These are phyloP conservation scores for Stentor coeruleus DNA, from an alignment of 73 alveolate species.

Conservation along the genomic window DNA sequence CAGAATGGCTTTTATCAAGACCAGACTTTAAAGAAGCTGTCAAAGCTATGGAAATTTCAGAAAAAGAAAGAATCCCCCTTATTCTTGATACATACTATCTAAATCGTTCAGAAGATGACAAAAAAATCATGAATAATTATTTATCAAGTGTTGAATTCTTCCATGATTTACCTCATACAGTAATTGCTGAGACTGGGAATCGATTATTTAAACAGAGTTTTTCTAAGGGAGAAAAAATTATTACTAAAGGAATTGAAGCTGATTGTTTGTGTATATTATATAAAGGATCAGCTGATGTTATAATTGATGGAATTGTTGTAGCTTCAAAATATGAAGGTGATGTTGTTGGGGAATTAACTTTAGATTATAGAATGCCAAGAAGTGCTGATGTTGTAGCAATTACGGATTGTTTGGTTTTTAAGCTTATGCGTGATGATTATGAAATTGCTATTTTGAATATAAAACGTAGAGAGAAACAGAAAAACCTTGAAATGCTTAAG, in stretches of 20 bases:
- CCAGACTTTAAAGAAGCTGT: not conserved
- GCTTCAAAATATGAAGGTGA: not conserved
- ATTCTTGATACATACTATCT: not conserved
- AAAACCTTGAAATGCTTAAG: not conserved
- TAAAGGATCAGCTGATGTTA: not conserved
- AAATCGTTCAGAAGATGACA: not conserved
- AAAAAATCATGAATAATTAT: too few relatives aligned
- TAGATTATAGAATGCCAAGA: not conserved
- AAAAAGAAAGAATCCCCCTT: not conserved
- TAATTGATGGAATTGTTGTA: not conserved
- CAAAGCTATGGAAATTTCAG: not conserved
- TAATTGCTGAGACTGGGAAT: not conserved
- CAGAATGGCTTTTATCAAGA: not conserved
- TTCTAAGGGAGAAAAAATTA: not conserved
- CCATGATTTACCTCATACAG: not conserved
- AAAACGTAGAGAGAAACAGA: not conserved
- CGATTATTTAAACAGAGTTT: not conserved
- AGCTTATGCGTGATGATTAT: not conserved
- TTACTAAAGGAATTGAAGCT: not conserved
- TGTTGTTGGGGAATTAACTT: conserved; percentile 6
- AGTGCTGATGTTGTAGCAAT: not conserved
- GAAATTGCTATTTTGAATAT: not conserved
- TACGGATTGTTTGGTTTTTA: not conserved
- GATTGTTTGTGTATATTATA: not conserved
- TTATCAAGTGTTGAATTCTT: not conserved